Percentiles rank a stretch among this genome's conserved stretches.
Evolutionary conservation across 2,329 filamentous ascomycete species (phyloP).

Genomic region (Ophiocordyceps camponoti-saundersi): DNA sequence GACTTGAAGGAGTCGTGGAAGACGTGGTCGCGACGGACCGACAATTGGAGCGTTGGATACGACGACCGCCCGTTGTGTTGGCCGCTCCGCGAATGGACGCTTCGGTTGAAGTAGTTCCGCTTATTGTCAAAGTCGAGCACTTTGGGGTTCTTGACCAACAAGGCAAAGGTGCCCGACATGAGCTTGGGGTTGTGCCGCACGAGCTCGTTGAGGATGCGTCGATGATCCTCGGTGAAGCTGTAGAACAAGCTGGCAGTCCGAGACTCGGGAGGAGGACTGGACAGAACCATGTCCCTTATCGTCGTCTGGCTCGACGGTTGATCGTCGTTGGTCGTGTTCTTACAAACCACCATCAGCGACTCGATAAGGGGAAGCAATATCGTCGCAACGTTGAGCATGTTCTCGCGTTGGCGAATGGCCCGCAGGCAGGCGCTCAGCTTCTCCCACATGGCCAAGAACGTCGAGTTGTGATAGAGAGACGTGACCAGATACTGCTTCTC

Average conservation of each 20-base stretch:
- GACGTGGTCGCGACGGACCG: constrained; percentile 82
- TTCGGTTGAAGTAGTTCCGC: constrained; percentile 94
- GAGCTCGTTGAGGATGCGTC: constrained; percentile 93
- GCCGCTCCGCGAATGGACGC: constrained; percentile 57
- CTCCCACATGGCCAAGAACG: constrained; percentile 81
- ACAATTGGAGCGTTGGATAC: constrained; percentile 61
- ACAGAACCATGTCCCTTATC: constrained; percentile 52
- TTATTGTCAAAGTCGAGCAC: constrained; percentile 99
- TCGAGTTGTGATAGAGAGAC: constrained; percentile 77
- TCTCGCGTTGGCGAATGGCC: constrained; percentile 79
- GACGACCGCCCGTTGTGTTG: constrained; percentile 53
- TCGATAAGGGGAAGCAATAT: constrained; percentile 91
- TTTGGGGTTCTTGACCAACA: constrained; percentile 96
- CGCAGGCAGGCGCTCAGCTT: constrained; percentile 79
- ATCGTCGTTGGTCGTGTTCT: constrained; percentile 72
- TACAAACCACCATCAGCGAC: constrained; percentile 97
- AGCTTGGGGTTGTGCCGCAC: constrained; percentile 93
- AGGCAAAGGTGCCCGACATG: constrained; percentile 94
- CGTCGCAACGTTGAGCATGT: constrained; percentile 92
- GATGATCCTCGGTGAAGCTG: constrained; percentile 91
- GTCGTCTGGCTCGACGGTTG: constrained; percentile 28
- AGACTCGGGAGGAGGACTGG: constrained; percentile 59
- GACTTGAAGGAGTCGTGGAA: constrained; percentile 98
- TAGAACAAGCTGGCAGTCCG: constrained; percentile 88
- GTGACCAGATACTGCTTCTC: constrained; percentile 75